A percentile compares a stretch with the other conserved stretches of the same genome.
These are phyloP conservation scores for Sporothrix sp. DNA, from an alignment of 2,329 filamentous ascomycete species.

Conservation along the genomic window DNA sequence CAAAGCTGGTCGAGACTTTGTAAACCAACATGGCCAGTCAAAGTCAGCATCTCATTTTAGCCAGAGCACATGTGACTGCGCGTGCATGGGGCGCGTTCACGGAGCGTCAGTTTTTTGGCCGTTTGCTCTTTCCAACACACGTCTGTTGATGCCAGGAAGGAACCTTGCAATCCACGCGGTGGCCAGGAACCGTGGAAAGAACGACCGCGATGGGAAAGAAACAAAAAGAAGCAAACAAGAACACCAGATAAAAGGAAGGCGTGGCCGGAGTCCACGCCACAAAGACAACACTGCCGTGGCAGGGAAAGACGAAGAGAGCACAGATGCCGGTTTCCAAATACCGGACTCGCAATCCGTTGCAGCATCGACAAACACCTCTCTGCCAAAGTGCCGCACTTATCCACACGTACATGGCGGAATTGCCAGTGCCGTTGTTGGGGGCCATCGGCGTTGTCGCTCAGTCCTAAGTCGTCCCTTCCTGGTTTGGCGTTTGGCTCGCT, in stretches of 20 bases:
- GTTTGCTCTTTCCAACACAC: not conserved
- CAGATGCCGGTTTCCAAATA: not conserved
- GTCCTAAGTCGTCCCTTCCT: not conserved
- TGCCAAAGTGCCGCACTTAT: not conserved
- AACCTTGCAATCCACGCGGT: not conserved
- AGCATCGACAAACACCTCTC: not conserved
- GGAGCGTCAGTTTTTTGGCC: not conserved
- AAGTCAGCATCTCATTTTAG: not conserved
- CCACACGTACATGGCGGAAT: not conserved
- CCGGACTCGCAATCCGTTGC: not conserved
- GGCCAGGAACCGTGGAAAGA: not conserved
- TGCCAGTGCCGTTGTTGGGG: not conserved
- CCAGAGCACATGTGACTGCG: not conserved
- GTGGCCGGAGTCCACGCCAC: too few species aligned
- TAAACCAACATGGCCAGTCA: not conserved
- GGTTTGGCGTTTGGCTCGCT: constrained; percentile 3
- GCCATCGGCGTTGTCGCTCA: not conserved
- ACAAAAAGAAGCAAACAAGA: not conserved
- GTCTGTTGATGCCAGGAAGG: not conserved
- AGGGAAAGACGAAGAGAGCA: not conserved
- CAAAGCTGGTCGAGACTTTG: not conserved
- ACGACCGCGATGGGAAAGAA: too few species aligned
- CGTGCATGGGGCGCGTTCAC: not conserved
- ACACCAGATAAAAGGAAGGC: not conserved
- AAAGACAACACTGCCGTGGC: too few species aligned